Percentiles rank a stretch among this genome's conserved stretches.
Evolutionary conservation across 2,329 filamentous ascomycete species (phyloP).

Genomic region (Pseudomassariella vexata): DNA sequence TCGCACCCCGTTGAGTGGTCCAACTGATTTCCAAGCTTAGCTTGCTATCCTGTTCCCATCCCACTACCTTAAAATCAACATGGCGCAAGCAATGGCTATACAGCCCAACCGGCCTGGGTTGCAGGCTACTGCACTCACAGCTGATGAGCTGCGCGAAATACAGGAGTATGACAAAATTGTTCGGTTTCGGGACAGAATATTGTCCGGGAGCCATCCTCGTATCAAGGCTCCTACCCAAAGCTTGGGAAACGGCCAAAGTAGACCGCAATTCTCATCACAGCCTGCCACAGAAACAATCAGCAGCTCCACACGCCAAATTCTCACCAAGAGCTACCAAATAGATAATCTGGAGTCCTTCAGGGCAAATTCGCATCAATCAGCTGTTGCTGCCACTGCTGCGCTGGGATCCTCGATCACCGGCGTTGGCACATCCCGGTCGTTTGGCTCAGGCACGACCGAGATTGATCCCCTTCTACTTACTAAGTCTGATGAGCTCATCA

Average conservation of each 20-base stretch:
- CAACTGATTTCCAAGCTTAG: no score
- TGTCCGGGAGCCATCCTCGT: slow-evolving; percentile 67
- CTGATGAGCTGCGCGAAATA: slow-evolving; percentile 47
- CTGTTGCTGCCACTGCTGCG: slow-evolving; percentile 16
- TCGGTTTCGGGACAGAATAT: slow-evolving; percentile 71
- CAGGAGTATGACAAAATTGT: slow-evolving; percentile 75
- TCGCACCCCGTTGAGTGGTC: no score
- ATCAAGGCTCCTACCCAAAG: slow-evolving; percentile 45
- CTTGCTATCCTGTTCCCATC: no score
- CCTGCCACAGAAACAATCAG: slow-evolving; percentile 22
- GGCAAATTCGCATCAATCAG: slow-evolving; percentile 29
- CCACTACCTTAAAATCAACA: no score
- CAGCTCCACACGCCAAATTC: slow-evolving; percentile 29
- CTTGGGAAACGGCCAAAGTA: slow-evolving; percentile 17
- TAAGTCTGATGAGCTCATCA: slow-evolving; percentile 79
- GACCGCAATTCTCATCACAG: slow-evolving; percentile 14
- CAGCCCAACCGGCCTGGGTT: slow-evolving; percentile 3
- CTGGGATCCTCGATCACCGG: slow-evolving; percentile 21
- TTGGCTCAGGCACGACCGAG: slow-evolving; percentile 51
- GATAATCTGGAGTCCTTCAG: slow-evolving; percentile 28
- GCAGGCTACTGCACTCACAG: slow-evolving; percentile 12
- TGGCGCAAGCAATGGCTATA: no score
- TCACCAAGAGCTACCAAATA: slow-evolving; percentile 18
- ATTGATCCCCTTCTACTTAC: slow-evolving; percentile 80
- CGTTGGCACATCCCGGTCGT: slow-evolving; percentile 31